Evolutionary conservation across 208 protist genomes (phyloP).

Genomic region (Borovskyia barvae): DNA sequence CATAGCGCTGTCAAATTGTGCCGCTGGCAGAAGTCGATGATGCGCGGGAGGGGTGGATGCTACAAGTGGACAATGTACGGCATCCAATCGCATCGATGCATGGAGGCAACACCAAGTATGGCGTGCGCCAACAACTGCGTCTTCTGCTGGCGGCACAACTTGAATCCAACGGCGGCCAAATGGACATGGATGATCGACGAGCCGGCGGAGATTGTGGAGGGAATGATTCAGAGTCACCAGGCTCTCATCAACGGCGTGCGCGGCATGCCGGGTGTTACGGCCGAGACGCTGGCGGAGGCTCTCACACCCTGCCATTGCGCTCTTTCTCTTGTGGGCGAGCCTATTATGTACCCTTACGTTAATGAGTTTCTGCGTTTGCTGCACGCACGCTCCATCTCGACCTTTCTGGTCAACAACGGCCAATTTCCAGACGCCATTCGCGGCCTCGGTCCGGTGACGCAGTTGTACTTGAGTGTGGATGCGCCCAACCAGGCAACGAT

Average conservation of each 20-base stretch:
- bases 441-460: constrained; percentile 77
- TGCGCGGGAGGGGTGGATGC: constrained; percentile 95
- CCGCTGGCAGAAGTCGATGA: constrained; percentile 97
- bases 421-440: constrained; percentile 87
- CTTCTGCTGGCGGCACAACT: constrained; percentile 95
- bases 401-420: constrained; percentile 94
- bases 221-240: constrained; percentile 78
- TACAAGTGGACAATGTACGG: constrained; percentile 99
- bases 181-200: constrained; percentile 95
- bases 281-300: constrained; percentile 76
- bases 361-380: constrained; percentile 88
- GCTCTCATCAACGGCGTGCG: constrained; percentile 74
- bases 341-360: constrained; percentile 95
- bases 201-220: constrained; percentile 81
- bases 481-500: constrained; percentile 88
- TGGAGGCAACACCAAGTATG: constrained; percentile 96
- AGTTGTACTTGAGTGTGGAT: constrained; percentile 95
- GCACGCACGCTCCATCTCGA: constrained; percentile 82
- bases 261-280: constrained; percentile 91
- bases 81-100: constrained; percentile 94
- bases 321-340: constrained; percentile 94
- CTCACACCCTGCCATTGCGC: constrained; percentile 91
- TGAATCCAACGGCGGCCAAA: constrained; percentile 89
- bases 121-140: constrained; percentile 96
- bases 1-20: constrained; percentile 97